A percentile compares a stretch with the other conserved stretches of the same genome.
Evolutionary conservation across 2,329 filamentous ascomycete species (phyloP).

Genomic region (Diaporthe sp.): DNA sequence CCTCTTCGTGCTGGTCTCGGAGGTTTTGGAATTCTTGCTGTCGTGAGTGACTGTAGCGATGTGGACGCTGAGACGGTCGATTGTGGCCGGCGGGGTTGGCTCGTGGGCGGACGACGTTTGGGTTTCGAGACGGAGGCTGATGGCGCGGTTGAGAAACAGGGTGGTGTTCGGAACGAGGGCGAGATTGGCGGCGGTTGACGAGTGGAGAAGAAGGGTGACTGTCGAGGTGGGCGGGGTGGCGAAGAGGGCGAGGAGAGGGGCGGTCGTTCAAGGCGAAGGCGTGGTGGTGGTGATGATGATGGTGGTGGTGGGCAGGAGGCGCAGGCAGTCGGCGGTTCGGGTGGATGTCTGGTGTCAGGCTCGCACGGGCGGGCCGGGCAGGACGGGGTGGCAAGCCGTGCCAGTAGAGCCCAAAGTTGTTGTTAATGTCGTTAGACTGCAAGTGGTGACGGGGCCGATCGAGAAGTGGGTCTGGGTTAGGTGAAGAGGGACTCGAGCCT

Average conservation of each 20-base stretch:
- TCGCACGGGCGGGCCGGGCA: conserved; percentile 25
- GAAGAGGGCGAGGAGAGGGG: background rate
- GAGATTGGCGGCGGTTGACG: background rate
- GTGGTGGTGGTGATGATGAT: background rate
- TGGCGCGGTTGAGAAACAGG: background rate
- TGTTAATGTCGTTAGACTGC: conserved; percentile 17
- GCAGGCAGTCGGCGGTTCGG: conserved; percentile 36
- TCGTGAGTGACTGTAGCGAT: background rate
- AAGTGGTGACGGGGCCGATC: conserved; percentile 21
- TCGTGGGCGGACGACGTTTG: background rate
- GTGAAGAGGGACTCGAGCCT: conserved; percentile 26
- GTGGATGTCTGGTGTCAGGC: conserved; percentile 37
- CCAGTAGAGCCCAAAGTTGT: background rate
- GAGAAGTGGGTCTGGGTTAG: conserved; percentile 29
- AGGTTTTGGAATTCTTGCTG: background rate
- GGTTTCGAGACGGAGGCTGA: background rate
- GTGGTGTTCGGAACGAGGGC: background rate
- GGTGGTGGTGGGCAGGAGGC: background rate
- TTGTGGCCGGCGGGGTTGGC: background rate
- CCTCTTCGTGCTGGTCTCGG: background rate
- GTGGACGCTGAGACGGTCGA: background rate
- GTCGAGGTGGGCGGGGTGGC: background rate
- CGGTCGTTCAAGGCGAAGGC: background rate
- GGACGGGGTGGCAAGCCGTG: conserved; percentile 31
- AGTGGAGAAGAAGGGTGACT: background rate